Evolutionary conservation across 805 yeast species (phyloP), one percentile per base, ranked within the genome.

Genomic region (Brettanomyces sp.): DNA sequence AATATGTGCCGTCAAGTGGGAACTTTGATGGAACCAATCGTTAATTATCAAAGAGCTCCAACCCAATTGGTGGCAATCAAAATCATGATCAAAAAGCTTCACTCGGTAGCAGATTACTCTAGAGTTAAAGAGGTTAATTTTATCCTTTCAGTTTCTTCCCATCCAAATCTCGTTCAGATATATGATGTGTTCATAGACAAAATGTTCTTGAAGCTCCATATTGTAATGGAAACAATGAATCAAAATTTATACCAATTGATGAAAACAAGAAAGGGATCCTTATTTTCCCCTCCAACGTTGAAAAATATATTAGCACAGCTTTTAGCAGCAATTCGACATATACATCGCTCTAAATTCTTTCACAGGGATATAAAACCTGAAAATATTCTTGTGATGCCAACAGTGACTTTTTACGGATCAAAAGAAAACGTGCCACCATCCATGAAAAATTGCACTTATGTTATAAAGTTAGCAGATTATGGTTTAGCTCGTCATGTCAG

Each of bases 351-450:
- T 54, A 74, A 76, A 9, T 86, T 72, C 57, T 82, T 82, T 57
- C 98, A 91, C 62, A 75, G 99, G 47, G 99, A 91, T 68, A 73
- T 91, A 42, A 91, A 91, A 63, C 98, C 99, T 0, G 97, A 91
- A 57, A 91, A 91, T 63, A 82, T 91, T 24, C 73, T 91, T 53
- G 77, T 90, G 4, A 70, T 80, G 35, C 78, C 81, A 22, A 65
- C 82, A 5, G 62, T 65, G 36, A 71, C 71, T 43, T 83, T 74
- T 56, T 82, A 75, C 59, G 76, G 76, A 2, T 52, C 64, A 9
- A 62, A 56, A 42, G 55, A 60, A 23, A 49, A 47, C 21, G 59
- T 75, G 18, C 81, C 81, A 52, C 39, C 55, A 49, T 62, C 64
- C 60, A 60, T 67, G 51, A 53, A 56, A 9, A 50, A 57, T 35